A percentile compares a stretch with the other conserved stretches of the same genome.
Evolutionary conservation across 2,329 filamentous ascomycete genomes (phyloP).

Genomic region (Talaromyces atroroseus): DNA sequence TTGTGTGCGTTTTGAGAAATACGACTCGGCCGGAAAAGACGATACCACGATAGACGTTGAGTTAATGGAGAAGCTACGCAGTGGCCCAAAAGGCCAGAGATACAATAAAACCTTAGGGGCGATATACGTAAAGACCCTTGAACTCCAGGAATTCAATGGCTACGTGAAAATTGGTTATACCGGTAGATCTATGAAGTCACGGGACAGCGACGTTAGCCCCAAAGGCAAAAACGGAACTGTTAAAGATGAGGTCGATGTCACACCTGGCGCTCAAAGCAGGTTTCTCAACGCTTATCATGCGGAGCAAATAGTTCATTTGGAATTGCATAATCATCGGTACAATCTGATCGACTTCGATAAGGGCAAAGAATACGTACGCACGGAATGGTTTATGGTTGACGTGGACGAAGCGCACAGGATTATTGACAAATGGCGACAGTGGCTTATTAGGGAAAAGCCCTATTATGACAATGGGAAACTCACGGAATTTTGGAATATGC

Average conservation of each 20-base stretch:
- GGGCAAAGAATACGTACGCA: background rate
- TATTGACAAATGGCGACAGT: slow-evolving; percentile 2
- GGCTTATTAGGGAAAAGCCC: background rate
- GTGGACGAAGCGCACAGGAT: background rate
- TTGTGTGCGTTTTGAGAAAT: background rate
- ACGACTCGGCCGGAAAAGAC: background rate
- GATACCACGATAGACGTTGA: background rate
- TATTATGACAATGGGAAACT: slow-evolving; percentile 1
- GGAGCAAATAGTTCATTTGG: slow-evolving; percentile 1
- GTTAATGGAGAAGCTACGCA: background rate
- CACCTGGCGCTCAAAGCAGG: background rate
- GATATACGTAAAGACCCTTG: background rate
- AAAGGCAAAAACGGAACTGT: background rate
- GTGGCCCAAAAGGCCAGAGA: background rate
- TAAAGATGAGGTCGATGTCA: background rate
- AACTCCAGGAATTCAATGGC: background rate
- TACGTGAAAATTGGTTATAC: slow-evolving; percentile 4
- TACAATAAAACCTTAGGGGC: background rate
- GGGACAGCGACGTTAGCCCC: background rate
- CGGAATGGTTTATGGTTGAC: background rate
- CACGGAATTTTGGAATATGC: background rate
- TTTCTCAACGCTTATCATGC: background rate
- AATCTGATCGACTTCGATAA: background rate
- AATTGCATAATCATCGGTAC: background rate
- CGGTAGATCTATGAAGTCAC: background rate